Evolutionary conservation across 2,329 filamentous ascomycete species (phyloP), one percentile per base, ranked within the genome.

Genomic region (Colletotrichum lini): DNA sequence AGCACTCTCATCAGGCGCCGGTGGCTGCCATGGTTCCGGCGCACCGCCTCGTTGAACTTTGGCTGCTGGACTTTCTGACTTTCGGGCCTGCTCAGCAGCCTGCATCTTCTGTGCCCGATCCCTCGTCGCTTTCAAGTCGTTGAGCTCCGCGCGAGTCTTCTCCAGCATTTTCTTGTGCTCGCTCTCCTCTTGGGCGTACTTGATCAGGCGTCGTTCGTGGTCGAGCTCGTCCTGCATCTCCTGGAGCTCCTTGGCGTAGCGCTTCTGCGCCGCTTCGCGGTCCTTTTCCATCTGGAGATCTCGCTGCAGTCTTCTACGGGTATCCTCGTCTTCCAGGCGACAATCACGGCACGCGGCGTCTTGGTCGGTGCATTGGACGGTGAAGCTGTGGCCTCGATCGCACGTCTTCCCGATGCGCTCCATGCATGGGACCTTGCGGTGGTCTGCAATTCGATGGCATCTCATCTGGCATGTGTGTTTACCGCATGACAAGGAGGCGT

Each of bases 371-470:
- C 92, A 94, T 1, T 45, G 77, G 13, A 85, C 81, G 1, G 80
- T 81, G 1, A 78, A 75, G 10, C 81, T 83, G 75, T 94, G 92
- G 0, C 83, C 81, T 1, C 86, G 82, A 0, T 81, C 59, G 68
- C 92, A 94, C 0, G 74, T 81, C n/a, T 80, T 82, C 0, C 83
- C 73, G 0, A 91, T 38, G 21, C 70, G 63, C 5, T 79, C 61
- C 0, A 38, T 23, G 65, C 86, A 87, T 0, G 66, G 10, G 0
- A 79, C 68, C 57, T 87, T 85, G 0, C 85, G 87, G 75, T 93
- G 91, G 67, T 93, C 86, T 0, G 77, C 75, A 0, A 91, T 73
- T 0, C 87, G 85, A 78, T 95, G 93, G 68, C 93, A 95, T 8
- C 84, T 83, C 0, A 82, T 84, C 0, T 82, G 81, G 74, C 93